Conservation (phyloP, 1,139 yeast species). For the Taiozyma sp. region DNA sequence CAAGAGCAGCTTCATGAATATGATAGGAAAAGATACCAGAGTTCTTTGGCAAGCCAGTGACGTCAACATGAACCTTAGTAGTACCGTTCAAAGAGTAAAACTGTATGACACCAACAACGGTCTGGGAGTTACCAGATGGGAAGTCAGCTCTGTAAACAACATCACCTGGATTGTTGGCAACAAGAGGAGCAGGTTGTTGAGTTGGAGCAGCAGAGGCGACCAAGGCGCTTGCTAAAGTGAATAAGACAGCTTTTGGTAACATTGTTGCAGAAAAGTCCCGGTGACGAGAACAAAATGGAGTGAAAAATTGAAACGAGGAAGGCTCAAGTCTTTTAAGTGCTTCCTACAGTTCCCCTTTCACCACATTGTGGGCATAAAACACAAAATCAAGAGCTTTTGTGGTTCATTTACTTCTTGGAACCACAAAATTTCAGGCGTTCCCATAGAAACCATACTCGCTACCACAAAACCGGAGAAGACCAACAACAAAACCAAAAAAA, state of each 20-base stretch:
- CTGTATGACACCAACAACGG: conserved; percentile 45
- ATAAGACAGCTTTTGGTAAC: conserved; percentile 6
- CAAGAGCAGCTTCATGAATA: conserved; percentile 43
- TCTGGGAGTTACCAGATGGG: conserved; percentile 39
- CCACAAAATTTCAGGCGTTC: background rate
- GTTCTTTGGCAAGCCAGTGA: conserved; percentile 49
- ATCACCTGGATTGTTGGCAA: conserved; percentile 41
- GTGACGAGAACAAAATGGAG: background rate
- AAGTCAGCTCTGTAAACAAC: conserved; percentile 55
- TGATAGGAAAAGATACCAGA: conserved; percentile 62
- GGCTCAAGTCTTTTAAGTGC: background rate
- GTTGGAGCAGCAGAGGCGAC: conserved; percentile 21
- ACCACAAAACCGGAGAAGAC: background rate
- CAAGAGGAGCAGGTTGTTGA: conserved; percentile 28
- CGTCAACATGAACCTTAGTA: conserved; percentile 56
- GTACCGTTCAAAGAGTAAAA: conserved; percentile 41
- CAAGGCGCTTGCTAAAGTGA: conserved; percentile 9
- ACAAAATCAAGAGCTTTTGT: background rate
- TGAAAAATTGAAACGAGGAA: background rate
- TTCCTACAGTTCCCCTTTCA: background rate
- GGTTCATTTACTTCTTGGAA: background rate
- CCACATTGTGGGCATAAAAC: background rate
- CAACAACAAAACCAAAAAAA: background rate
- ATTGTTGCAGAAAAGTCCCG: conserved; percentile 1
- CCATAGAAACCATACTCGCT: background rate